A percentile compares a stretch with the other conserved stretches of the same genome.
Conservation (phyloP, 2,329 filamentous ascomycete species). For the Coccinonectria pachysandricola region DNA sequence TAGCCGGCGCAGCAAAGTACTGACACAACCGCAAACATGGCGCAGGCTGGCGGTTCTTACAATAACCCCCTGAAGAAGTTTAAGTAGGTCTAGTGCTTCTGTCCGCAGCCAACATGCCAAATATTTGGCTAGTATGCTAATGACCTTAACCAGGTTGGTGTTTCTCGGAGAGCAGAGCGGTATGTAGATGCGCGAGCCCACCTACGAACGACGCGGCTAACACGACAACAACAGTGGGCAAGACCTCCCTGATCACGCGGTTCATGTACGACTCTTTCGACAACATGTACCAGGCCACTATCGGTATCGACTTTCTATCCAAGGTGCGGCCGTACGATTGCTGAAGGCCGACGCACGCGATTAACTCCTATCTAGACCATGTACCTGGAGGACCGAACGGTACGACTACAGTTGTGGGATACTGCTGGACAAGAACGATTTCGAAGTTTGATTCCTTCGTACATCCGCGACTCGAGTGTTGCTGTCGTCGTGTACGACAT, state of each 20-base stretch:
- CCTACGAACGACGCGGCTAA: slow-evolving; percentile 16
- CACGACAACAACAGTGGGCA: slow-evolving; percentile 59
- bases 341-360: slow-evolving; percentile 5
- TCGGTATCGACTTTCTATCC: slow-evolving; percentile 97
- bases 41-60: slow-evolving; percentile 75
- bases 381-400: slow-evolving; percentile 98
- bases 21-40: slow-evolving; percentile 49
- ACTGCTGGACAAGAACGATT: slow-evolving; percentile 97
- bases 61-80: slow-evolving; percentile 99
- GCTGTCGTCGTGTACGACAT: slow-evolving; percentile 99
- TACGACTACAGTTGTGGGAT: slow-evolving; percentile 96
- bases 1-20: slow-evolving; percentile 5
- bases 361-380: slow-evolving; percentile 53
- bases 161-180: slow-evolving; percentile 98
- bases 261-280: slow-evolving; percentile 99
- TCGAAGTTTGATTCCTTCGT: slow-evolving; percentile 91
- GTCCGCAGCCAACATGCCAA: too few species aligned
- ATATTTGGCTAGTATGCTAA: too few species aligned
- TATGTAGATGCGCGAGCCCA: slow-evolving; percentile 38
- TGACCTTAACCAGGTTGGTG: slow-evolving; percentile 56
- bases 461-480: slow-evolving; percentile 96
- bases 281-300: slow-evolving; percentile 98
- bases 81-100: slow-evolving; percentile 64
- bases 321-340: slow-evolving; percentile 52
- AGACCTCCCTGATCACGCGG: slow-evolving; percentile 94